phyloP scores from a whole-genome alignment of 75 land plant species.

The Sequoiadendron giganteum region DNA sequence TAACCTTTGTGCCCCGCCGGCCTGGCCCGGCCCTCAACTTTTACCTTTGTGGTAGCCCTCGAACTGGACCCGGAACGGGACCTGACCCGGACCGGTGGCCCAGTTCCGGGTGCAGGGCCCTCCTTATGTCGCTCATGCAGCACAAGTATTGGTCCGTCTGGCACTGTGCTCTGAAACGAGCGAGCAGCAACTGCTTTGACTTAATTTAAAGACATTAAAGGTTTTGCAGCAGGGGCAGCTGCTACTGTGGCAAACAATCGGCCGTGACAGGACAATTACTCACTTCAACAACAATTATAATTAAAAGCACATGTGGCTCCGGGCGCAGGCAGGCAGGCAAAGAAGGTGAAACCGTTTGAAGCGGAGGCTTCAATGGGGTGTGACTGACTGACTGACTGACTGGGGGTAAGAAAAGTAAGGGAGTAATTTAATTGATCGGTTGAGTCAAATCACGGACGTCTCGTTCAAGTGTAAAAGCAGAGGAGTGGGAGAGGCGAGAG shows the following conservation, averaged over 20 bases:
- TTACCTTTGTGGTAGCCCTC: no score
- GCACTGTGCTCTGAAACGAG: background rate
- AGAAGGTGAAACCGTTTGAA: background rate
- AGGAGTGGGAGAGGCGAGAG: background rate
- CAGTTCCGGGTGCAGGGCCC: no score
- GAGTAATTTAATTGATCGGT: background rate
- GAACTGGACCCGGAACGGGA: no score
- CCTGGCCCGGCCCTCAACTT: background rate
- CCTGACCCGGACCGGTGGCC: no score
- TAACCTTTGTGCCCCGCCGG: background rate
- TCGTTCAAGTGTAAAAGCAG: background rate
- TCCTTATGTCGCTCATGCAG: background rate
- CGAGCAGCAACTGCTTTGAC: background rate
- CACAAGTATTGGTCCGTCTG: background rate
- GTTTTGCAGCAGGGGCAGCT: background rate
- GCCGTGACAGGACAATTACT: background rate
- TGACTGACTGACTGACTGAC: no score
- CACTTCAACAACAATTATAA: background rate
- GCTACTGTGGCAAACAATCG: background rate
- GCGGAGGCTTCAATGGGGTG: background rate
- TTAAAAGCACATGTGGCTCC: background rate
- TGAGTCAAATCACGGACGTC: constrained; percentile 14
- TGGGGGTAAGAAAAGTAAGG: background rate
- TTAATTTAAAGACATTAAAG: background rate
- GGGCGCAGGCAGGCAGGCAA: background rate